A percentile compares a stretch with the other conserved stretches of the same genome.
Evolutionary conservation across 2,329 filamentous ascomycete species (phyloP).

Genomic region (Arthrobotrys iridis): DNA sequence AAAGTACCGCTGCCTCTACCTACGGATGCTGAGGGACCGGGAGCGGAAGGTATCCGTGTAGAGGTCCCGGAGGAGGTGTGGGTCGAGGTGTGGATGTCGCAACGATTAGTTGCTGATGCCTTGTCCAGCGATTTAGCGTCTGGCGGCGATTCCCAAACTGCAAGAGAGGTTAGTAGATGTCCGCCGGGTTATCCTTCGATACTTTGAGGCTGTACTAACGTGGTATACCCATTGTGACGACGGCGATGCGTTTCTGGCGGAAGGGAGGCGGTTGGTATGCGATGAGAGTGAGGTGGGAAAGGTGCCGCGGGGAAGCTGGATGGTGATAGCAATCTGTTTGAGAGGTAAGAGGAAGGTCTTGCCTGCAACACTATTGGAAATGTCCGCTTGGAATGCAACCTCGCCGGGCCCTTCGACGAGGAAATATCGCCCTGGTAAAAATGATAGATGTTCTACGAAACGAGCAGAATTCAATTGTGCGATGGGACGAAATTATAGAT

Average conservation of each 20-base stretch:
- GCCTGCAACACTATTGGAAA: slow-evolving; percentile 4
- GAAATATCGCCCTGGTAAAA: background rate
- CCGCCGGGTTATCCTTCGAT: background rate
- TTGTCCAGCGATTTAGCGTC: slow-evolving; percentile 52
- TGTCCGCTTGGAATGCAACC: background rate
- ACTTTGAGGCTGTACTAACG: slow-evolving; percentile 19
- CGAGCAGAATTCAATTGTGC: background rate
- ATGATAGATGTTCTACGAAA: background rate
- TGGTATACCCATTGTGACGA: slow-evolving; percentile 48
- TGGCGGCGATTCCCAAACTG: slow-evolving; percentile 53
- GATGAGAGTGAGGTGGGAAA: slow-evolving; percentile 9
- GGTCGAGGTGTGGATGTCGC: slow-evolving; percentile 40
- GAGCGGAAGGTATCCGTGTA: slow-evolving; percentile 29
- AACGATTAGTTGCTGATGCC: slow-evolving; percentile 48
- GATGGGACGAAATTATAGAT: slow-evolving; percentile 21
- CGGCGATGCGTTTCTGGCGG: background rate
- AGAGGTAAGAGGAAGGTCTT: background rate
- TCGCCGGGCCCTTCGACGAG: background rate
- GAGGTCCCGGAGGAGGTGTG: slow-evolving; percentile 49
- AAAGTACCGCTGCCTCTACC: slow-evolving; percentile 18
- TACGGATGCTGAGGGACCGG: slow-evolving; percentile 28
- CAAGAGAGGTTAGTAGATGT: slow-evolving; percentile 8
- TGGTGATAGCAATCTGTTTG: background rate
- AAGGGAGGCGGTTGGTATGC: slow-evolving; percentile 9
- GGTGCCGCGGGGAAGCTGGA: slow-evolving; percentile 21